Percentiles rank a stretch among this genome's conserved stretches.
These are phyloP conservation scores for Neonectria punicea DNA, from an alignment of 2,329 filamentous ascomycete species.

Conservation along the genomic window DNA sequence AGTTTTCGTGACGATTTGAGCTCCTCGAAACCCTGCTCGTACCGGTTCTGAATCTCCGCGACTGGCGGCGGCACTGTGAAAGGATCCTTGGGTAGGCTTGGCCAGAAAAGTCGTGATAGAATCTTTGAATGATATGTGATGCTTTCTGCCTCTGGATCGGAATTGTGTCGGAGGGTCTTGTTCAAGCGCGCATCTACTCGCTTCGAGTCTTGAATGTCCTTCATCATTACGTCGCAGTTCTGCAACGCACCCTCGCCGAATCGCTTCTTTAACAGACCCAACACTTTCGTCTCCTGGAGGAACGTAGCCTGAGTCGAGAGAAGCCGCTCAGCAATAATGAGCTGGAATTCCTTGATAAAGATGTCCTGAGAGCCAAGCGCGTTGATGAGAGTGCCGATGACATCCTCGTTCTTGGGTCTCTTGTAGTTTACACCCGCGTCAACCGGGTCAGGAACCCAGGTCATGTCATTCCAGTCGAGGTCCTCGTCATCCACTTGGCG, in stretches of 20 bases:
- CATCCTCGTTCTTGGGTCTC: conserved; percentile 87
- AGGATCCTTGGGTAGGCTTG: conserved; percentile 75
- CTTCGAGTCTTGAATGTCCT: conserved; percentile 86
- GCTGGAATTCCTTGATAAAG: conserved; percentile 94
- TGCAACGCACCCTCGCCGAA: conserved; percentile 89
- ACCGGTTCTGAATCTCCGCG: conserved; percentile 71
- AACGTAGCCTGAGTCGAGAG: conserved; percentile 74
- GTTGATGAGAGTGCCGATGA: conserved; percentile 89
- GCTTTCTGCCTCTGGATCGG: conserved; percentile 27
- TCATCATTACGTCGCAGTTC: conserved; percentile 96
- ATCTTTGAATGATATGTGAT: conserved; percentile 80
- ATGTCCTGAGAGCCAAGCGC: conserved; percentile 89
- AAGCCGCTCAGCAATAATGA: conserved; percentile 86
- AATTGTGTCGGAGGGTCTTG: conserved; percentile 47
- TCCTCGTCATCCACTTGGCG: conserved; percentile 71
- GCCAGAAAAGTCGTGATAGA: conserved; percentile 94
- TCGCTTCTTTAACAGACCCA: conserved; percentile 87
- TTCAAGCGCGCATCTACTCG: conserved; percentile 76
- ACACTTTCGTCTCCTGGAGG: conserved; percentile 81
- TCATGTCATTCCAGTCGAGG: conserved; percentile 90
- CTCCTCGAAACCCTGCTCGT: conserved; percentile 79
- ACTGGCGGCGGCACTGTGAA: conserved; percentile 73
- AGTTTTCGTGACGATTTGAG: conserved; percentile 88
- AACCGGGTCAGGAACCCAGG: conserved; percentile 91
- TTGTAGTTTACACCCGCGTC: conserved; percentile 95